Evolutionary conservation across 2,329 filamentous ascomycete genomes (phyloP).

Genomic region (Colletotrichum sp.): DNA sequence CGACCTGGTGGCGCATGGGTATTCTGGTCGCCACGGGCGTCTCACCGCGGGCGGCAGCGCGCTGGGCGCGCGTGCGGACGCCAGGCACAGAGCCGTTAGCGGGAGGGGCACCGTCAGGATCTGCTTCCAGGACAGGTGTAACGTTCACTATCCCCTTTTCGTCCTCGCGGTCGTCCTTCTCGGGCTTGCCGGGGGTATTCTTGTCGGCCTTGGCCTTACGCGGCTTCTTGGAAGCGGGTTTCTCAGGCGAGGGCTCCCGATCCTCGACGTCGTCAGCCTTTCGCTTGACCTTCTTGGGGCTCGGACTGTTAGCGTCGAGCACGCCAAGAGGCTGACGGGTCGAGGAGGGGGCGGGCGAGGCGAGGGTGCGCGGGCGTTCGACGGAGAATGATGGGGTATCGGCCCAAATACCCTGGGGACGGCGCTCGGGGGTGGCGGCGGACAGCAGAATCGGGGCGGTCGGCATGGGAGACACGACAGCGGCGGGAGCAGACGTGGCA

Average conservation of each 20-base stretch:
- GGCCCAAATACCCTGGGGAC: not conserved
- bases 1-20: slow-evolving; percentile 1
- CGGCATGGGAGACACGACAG: not conserved
- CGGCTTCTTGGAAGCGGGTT: slow-evolving; percentile 19
- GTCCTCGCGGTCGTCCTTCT: not conserved
- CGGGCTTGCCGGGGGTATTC: not conserved
- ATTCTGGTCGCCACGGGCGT: not conserved
- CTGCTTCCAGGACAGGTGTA: not conserved
- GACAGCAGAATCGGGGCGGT: not conserved
- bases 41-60: slow-evolving; percentile 11
- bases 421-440: slow-evolving; percentile 3
- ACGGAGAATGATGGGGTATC: not conserved
- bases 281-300: slow-evolving; percentile 39
- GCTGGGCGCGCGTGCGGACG: slow-evolving; percentile 17
- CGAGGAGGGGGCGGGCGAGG: not conserved
- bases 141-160: not conserved
- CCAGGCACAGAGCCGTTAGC: not conserved
- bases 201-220: slow-evolving; percentile 26
- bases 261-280: slow-evolving; percentile 30
- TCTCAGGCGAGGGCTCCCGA: slow-evolving; percentile 15
- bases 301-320: slow-evolving; percentile 42
- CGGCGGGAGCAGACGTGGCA: no score
- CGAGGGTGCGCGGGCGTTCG: not conserved
- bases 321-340: slow-evolving; percentile 32
- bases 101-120: not conserved